phyloP scores from a whole-genome alignment of 2,329 filamentous ascomycete genomes.

The Verticillium klebahnii region DNA sequence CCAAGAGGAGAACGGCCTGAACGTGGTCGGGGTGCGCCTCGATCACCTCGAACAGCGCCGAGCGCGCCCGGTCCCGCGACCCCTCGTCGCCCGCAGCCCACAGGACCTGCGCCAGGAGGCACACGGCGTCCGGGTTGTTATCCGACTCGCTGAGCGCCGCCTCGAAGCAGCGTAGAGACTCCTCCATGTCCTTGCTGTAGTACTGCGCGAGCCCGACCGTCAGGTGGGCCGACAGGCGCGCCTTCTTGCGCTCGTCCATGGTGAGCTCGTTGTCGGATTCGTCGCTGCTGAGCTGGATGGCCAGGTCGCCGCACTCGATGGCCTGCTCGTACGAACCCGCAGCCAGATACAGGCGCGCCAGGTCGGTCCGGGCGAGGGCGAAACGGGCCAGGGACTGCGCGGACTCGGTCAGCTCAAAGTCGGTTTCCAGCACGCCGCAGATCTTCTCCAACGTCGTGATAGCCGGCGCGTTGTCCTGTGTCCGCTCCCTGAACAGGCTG shows the following conservation, averaged over 20 bases:
- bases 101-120: slow-evolving; percentile 82
- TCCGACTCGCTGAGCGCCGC: slow-evolving; percentile 72
- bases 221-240: slow-evolving; percentile 78
- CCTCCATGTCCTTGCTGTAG: slow-evolving; percentile 59
- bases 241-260: slow-evolving; percentile 59
- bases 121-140: slow-evolving; percentile 76
- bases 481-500: slow-evolving; percentile 77
- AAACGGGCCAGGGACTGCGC: slow-evolving; percentile 67
- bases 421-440: slow-evolving; percentile 66
- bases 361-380: slow-evolving; percentile 78
- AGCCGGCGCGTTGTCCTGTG: slow-evolving; percentile 61
- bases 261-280: slow-evolving; percentile 63
- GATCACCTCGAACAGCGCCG: slow-evolving; percentile 75
- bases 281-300: slow-evolving; percentile 72
- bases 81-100: slow-evolving; percentile 82
- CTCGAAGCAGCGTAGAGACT: slow-evolving; percentile 75
- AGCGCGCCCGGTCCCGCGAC: slow-evolving; percentile 70
- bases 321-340: slow-evolving; percentile 61
- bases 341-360: slow-evolving; percentile 79
- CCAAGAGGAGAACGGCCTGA: slow-evolving; percentile 74
- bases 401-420: slow-evolving; percentile 83
- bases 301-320: slow-evolving; percentile 73
- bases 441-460: slow-evolving; percentile 61
- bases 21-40: slow-evolving; percentile 72
- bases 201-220: slow-evolving; percentile 82